Percentiles rank a stretch among this genome's conserved stretches.
Evolutionary conservation across 306 rosid genomes (phyloP).

Genomic region (Vachellia collinsii): DNA sequence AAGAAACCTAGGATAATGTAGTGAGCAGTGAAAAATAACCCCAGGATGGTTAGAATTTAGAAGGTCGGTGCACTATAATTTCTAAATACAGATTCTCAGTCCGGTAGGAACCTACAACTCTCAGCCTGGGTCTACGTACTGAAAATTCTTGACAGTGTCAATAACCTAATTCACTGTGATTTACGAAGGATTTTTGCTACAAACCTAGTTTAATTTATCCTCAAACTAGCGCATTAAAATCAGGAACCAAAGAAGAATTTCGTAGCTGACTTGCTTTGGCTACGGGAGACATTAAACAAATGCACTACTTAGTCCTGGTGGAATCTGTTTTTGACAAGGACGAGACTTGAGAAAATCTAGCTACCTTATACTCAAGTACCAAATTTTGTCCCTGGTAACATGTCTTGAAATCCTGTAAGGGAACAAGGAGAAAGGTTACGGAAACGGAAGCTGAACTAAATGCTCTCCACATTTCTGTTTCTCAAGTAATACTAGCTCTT

Average conservation of each 20-base stretch:
- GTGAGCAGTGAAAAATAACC: slow-evolving; percentile 35
- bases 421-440: slow-evolving; percentile 1
- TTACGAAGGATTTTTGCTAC: background rate
- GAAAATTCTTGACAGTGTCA: slow-evolving; percentile 20
- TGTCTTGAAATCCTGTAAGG: slow-evolving; percentile 5
- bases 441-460: slow-evolving; percentile 3
- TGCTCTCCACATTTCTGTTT: slow-evolving; percentile 17
- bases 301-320: background rate
- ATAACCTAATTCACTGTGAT: slow-evolving; percentile 15
- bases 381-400: slow-evolving; percentile 1
- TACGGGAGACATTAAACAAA: background rate
- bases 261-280: background rate
- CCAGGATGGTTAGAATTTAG: slow-evolving; percentile 30
- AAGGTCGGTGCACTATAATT: slow-evolving; percentile 22
- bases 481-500: background rate
- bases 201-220: background rate
- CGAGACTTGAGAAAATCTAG: slow-evolving; percentile 17
- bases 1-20: slow-evolving; percentile 19
- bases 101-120: background rate
- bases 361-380: slow-evolving; percentile 7
- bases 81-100: slow-evolving; percentile 15
- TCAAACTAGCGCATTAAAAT: background rate
- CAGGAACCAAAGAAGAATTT: background rate
- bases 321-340: background rate
- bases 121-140: slow-evolving; percentile 8